Evolutionary conservation across 345 rosid species (phyloP), one percentile per base, ranked within the genome.

Genomic region (Erucastrum elatum): DNA sequence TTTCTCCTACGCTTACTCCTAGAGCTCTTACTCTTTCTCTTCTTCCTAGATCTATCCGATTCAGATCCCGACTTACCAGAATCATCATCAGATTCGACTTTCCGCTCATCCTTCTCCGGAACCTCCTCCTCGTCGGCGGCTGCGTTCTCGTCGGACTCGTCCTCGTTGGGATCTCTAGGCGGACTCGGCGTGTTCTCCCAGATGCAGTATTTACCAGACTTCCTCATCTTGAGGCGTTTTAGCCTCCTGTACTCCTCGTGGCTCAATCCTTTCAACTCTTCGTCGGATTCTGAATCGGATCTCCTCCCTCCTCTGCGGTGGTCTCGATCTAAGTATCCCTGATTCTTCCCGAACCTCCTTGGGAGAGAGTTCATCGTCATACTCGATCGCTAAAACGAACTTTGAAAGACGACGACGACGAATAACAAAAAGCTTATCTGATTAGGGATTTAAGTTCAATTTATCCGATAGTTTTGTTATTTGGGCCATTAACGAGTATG

Each of bases 181-280:
- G 97, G 97, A 83, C 95, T 94, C 46, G 97, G 97, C 2, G 97
- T 85, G 39, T 82, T 83, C 69, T 78, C 78, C 98, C 99, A 96
- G 21, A 95, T 81, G 81, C 90, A 93, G 31, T 74, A 75, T 53
- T 58, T 83, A 27, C 82, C 68, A 0, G 84, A 53, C 72, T 87
- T 93, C 84, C 98, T 88, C 96, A 90, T 62, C 88, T 91, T 91
- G 84, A 91, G 94, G 82, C 97, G 89, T 85, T 90, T 96, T 77
- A 83, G 82, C 78, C 98, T 87, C 87, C 98, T 75, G 73, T 85
- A 84, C 82, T 96, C 99, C 81, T 90, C 96, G 17, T 73, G 85
- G 71, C 85, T 87, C 85, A 96, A 80, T 55, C 98, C 94, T 33
- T 82, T 91, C 83, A 91, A 73, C 64, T 95, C 98, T 85, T 91